Percentiles rank a stretch among this genome's conserved stretches.
These are phyloP conservation scores for Knufia fluminis DNA, from an alignment of 2,329 filamentous ascomycete species.

Conservation along the genomic window DNA sequence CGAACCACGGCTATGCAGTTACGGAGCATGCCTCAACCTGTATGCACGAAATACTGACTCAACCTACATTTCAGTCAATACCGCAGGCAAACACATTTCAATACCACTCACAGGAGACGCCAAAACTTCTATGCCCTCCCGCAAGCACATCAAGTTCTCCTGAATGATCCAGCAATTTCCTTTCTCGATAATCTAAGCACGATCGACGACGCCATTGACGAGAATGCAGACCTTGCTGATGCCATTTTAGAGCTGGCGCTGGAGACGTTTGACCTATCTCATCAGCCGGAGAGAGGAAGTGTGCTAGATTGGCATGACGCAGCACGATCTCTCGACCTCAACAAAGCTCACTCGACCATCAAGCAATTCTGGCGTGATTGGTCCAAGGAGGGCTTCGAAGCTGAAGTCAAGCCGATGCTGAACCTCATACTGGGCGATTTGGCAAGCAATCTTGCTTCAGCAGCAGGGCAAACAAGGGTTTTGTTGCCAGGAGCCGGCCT, in stretches of 20 bases:
- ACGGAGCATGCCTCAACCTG: not conserved
- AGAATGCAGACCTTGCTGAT: constrained; percentile 74
- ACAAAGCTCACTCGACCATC: constrained; percentile 86
- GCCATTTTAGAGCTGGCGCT: constrained; percentile 65
- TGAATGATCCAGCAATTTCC: constrained; percentile 72
- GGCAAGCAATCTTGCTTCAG: constrained; percentile 35
- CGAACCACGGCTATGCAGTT: too few relatives aligned
- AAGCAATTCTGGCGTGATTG: constrained; percentile 94
- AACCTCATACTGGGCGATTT: constrained; percentile 62
- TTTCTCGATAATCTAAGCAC: constrained; percentile 68
- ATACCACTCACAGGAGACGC: constrained; percentile 80
- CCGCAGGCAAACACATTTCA: constrained; percentile 73
- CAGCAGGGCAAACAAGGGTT: constrained; percentile 48
- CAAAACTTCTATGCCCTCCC: constrained; percentile 91
- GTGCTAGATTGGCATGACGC: constrained; percentile 57
- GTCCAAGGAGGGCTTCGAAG: constrained; percentile 60
- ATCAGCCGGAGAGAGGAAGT: constrained; percentile 30
- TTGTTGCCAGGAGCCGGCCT: constrained; percentile 85
- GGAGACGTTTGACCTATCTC: constrained; percentile 52
- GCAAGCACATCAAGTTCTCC: constrained; percentile 69
- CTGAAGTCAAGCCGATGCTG: constrained; percentile 70
- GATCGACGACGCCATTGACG: constrained; percentile 80
- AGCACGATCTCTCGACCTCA: constrained; percentile 65
- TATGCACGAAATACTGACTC: not conserved
- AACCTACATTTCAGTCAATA: constrained; percentile 56